phyloP scores from a whole-genome alignment of 169 alveolate species.

The Eimeria brunetti region DNA sequence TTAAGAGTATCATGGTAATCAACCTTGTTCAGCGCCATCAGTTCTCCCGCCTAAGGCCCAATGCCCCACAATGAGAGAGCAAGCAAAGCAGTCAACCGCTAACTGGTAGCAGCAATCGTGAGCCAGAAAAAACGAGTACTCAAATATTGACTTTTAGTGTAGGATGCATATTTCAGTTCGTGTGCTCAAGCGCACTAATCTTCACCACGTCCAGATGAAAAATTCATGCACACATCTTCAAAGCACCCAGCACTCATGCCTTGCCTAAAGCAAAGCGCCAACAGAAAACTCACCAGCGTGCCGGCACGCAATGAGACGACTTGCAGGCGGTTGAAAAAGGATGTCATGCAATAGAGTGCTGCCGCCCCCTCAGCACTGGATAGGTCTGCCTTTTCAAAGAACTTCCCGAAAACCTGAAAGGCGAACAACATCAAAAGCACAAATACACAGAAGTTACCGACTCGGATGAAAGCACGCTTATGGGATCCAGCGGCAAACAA shows the following conservation, averaged over 20 bases:
- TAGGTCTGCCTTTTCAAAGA: conserved; percentile 48
- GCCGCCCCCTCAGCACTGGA: conserved; percentile 63
- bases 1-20: conserved; percentile 31
- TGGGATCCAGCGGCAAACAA: background rate
- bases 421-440: background rate
- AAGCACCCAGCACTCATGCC: background rate
- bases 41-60: conserved; percentile 73
- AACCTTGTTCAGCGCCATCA: conserved; percentile 24
- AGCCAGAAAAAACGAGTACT: background rate
- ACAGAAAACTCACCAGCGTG: conserved; percentile 68
- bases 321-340: conserved; percentile 77
- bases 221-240: background rate
- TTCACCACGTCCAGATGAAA: background rate
- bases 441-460: background rate
- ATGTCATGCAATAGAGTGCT: conserved; percentile 71
- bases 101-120: background rate
- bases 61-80: background rate
- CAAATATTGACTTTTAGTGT: too few species aligned
- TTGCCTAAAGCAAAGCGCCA: background rate
- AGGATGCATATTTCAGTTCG: background rate
- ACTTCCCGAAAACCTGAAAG: conserved; percentile 56
- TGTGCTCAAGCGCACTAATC: background rate
- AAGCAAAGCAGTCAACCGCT: background rate
- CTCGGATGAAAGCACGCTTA: background rate
- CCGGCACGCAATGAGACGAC: conserved; percentile 64